A percentile compares a stretch with the other conserved stretches of the same genome.
Evolutionary conservation across 768 basidiomycete genomes (phyloP).

Genomic region (Phylloporus sp.): DNA sequence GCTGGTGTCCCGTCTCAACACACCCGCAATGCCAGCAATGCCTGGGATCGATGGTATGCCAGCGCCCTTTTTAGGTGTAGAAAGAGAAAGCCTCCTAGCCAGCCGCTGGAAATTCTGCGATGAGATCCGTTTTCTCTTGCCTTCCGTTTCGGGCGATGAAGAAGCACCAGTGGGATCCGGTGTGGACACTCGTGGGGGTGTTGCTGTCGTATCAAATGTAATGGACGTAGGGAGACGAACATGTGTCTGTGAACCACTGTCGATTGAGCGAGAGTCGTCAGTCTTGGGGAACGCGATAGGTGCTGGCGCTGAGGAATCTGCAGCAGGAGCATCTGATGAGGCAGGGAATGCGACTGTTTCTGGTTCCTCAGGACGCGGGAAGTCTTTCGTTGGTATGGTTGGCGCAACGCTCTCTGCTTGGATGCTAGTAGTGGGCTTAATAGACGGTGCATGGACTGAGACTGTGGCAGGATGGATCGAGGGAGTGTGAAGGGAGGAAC

Average conservation of each 20-base stretch:
- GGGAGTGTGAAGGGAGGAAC: conserved; percentile 16
- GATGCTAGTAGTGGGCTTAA: conserved; percentile 20
- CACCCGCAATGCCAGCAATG: conserved; percentile 27
- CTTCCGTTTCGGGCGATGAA: conserved; percentile 60
- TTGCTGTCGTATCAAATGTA: conserved; percentile 58
- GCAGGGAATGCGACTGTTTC: conserved; percentile 8
- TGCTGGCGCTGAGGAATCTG: conserved; percentile 30
- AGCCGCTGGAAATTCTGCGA: conserved; percentile 85
- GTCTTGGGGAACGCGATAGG: conserved; percentile 43
- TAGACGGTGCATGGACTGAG: conserved; percentile 20
- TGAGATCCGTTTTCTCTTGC: conserved; percentile 75
- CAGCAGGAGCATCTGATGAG: conserved; percentile 12
- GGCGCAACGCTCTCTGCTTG: conserved; percentile 24
- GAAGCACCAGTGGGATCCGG: conserved; percentile 62
- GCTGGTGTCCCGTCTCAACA: conserved; percentile 29
- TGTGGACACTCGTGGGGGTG: conserved; percentile 67
- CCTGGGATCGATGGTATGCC: conserved; percentile 40
- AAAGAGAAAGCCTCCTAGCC: conserved; percentile 68
- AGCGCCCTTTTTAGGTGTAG: conserved; percentile 53
- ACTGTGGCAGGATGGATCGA: conserved; percentile 14
- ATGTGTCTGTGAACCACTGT: conserved; percentile 26
- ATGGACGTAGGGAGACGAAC: conserved; percentile 35
- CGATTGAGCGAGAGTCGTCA: conserved; percentile 31
- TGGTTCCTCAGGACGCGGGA: conserved; percentile 26
- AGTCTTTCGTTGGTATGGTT: conserved; percentile 28